Base-by-base conservation (phyloP, 2,329 filamentous ascomycete species). In the Fusarium illudens region DNA sequence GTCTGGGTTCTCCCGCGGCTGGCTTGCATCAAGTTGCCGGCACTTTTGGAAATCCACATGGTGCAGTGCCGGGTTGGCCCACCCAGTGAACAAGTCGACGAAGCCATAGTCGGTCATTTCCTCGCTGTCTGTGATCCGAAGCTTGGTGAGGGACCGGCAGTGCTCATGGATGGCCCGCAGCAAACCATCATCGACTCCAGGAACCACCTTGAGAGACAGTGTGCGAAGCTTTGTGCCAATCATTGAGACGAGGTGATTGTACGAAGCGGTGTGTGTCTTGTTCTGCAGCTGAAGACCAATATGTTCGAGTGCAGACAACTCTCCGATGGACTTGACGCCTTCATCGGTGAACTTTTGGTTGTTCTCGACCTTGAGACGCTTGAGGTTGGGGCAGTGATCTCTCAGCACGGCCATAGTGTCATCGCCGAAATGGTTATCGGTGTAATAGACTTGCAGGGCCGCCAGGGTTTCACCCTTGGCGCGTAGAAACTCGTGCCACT, bases 361-460 rank as follows among this genome's bases (percentile, higher is more conserved):
- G 74, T 93, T 88, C 71, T 89, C 89, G 33, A 97, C 82, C 79
- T 97, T 97, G 53, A 98, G 83, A 4, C 92, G 89, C 49, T 83
- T 84, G 13, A 98, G 83, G 20, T 88, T 85, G 0, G 89, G 89
- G 70, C 92, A 95, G 62, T 86, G 80, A 7, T 84, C 81, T 22
- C 84, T 83, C 62, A 97, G 82, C n/a, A 85, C 77, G 13, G 82
- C 76, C 1, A 96, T 81, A 1, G 87, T 87, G 8, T 91, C 85
- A 63, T 97, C 90, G 37, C 90, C 88, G 68, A 98, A 91, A 30
- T 94, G 89, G 54, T 86, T 90, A 76, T 97, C 94, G 0, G 96
- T 91, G 79, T 91, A 94, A 73, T 93, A 94, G 2, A 97, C 84
- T 72, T 94, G 92, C 19, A 98, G 78, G 1, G 84, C 84, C 71